Percentiles rank a stretch among this genome's conserved stretches.
phyloP scores from a whole-genome alignment of 164 flowering plant species.

The Chloranthus sessilifolius region DNA sequence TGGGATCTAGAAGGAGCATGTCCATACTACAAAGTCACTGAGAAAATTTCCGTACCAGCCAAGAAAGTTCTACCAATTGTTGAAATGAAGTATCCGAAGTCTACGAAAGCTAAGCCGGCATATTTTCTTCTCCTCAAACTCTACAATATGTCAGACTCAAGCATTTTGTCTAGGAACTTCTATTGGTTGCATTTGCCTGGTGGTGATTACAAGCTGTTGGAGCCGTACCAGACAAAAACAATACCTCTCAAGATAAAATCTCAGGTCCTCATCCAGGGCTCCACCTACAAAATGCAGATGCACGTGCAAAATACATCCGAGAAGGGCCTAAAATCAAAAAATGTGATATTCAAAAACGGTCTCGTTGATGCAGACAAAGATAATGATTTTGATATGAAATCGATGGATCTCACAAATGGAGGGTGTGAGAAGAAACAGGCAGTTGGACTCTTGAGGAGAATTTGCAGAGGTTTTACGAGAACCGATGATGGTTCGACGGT shows the following conservation, averaged over 20 bases:
- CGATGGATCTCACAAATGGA: conserved; percentile 11
- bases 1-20: conserved; percentile 92
- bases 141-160: conserved; percentile 49
- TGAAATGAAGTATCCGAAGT: conserved; percentile 83
- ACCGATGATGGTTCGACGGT: conserved; percentile 28
- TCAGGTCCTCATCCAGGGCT: conserved; percentile 40
- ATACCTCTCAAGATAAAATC: conserved; percentile 74
- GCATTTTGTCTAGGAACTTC: conserved; percentile 79
- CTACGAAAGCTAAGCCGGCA: conserved; percentile 63
- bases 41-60: conserved; percentile 52
- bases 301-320: conserved; percentile 51
- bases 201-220: conserved; percentile 80
- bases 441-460: conserved; percentile 36
- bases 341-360: conserved; percentile 28
- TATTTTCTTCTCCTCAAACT: conserved; percentile 94
- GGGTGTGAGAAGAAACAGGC: conserved; percentile 13
- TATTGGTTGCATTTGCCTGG: conserved; percentile 88
- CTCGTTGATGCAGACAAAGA: conserved; percentile 9
- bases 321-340: conserved; percentile 31
- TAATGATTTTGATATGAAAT: conserved; percentile 26
- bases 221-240: conserved; percentile 59
- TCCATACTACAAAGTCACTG: conserved; percentile 59
- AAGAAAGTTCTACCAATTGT: conserved; percentile 47
- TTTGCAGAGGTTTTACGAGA: conserved; percentile 31
- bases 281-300: conserved; percentile 65